Evolutionary conservation across 2,329 filamentous ascomycete species (phyloP).

Genomic region (Talaromyces sp.): DNA sequence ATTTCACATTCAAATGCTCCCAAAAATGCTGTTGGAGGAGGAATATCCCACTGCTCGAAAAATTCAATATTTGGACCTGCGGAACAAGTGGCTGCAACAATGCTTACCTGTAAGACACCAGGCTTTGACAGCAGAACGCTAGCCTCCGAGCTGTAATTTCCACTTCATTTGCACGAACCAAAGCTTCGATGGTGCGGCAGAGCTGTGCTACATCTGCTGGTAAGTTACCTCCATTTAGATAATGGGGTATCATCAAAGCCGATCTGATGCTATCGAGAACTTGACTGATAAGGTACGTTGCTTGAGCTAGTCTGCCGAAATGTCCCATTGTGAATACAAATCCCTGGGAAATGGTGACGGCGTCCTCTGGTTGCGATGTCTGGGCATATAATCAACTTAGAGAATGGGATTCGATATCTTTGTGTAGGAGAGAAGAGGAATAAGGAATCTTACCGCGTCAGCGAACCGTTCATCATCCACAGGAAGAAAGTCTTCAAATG

Average conservation of each 20-base stretch:
- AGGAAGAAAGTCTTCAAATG: conserved; percentile 16
- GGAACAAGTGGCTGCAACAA: background rate
- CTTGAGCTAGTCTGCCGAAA: conserved; percentile 15
- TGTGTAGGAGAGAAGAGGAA: background rate
- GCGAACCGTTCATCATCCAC: conserved; percentile 15
- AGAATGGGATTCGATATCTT: background rate
- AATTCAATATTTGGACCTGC: background rate
- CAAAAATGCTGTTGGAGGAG: conserved; percentile 14
- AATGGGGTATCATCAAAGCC: background rate
- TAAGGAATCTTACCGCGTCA: background rate
- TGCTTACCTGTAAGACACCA: conserved; percentile 14
- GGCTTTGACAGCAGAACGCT: conserved; percentile 12
- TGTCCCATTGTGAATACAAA: conserved; percentile 12
- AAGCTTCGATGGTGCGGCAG: conserved; percentile 12
- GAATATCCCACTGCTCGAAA: background rate
- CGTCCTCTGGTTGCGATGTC: conserved; percentile 11
- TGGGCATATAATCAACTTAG: background rate
- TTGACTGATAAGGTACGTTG: conserved; percentile 15
- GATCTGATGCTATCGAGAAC: conserved; percentile 3
- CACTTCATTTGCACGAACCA: conserved; percentile 16
- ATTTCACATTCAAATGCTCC: conserved; percentile 3
- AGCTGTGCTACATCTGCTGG: conserved; percentile 7
- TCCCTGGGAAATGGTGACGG: conserved; percentile 8
- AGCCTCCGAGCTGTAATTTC: conserved; percentile 11
- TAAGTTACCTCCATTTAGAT: background rate